These are phyloP conservation scores for Globisporangium abappressorium DNA, from an alignment of 352 stramenopile species.

Conservation along the genomic window DNA sequence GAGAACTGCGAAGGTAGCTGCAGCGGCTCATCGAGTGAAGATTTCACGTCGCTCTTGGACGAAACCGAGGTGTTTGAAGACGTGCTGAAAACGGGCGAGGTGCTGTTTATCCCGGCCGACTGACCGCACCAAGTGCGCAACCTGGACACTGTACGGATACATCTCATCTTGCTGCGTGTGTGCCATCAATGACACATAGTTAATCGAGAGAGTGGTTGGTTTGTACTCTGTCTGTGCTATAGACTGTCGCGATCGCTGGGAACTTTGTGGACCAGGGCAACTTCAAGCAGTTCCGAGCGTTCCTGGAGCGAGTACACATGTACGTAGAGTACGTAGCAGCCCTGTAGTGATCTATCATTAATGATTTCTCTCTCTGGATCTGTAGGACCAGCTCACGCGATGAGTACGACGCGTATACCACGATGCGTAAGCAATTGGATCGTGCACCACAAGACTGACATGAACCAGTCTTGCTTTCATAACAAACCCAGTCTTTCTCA, in stretches of 20 bases:
- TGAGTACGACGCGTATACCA: not conserved
- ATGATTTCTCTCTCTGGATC: not conserved
- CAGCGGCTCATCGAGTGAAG: not conserved
- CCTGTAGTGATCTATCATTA: not conserved
- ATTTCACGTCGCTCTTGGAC: not conserved
- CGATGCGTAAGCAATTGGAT: not conserved
- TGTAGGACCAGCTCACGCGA: not conserved
- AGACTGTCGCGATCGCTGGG: not conserved
- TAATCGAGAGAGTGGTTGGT: not conserved
- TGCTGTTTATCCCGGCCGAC: not conserved
- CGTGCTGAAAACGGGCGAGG: not conserved
- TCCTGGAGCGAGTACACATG: not conserved
- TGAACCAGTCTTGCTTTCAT: not conserved
- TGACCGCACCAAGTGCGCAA: not conserved
- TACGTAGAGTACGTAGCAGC: not conserved
- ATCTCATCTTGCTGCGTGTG: not conserved
- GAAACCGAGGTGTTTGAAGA: not conserved
- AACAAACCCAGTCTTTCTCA: not conserved
- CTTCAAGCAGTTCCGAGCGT: not conserved
- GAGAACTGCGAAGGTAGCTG: not conserved
- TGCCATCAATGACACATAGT: not conserved
- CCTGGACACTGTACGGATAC: not conserved
- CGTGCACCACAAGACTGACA: not conserved
- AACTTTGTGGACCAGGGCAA: constrained; percentile 3
- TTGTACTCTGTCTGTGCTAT: not conserved